phyloP scores from a whole-genome alignment of 2,329 filamentous ascomycete species.

The Pleomassaria siparia region DNA sequence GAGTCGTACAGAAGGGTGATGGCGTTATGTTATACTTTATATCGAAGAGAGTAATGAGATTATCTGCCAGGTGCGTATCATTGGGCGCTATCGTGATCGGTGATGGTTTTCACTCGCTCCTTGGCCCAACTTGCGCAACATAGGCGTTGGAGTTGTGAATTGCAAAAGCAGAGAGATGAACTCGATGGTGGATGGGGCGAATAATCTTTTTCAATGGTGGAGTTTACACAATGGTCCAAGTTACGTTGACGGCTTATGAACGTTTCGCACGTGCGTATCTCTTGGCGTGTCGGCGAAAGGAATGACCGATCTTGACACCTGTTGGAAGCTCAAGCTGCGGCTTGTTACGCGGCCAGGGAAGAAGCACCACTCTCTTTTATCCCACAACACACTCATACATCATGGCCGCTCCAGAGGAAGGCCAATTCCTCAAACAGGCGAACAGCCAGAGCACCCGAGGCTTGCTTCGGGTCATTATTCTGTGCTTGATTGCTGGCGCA shows the following conservation, averaged over 20 bases:
- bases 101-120: too few species aligned
- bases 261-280: slow-evolving; percentile 1
- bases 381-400: slow-evolving; percentile 23
- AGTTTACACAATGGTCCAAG: neutral
- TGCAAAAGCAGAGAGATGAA: too few species aligned
- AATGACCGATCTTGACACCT: slow-evolving; percentile 28
- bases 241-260: neutral
- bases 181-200: too few species aligned
- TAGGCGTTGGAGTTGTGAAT: too few species aligned
- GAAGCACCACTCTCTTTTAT: slow-evolving; percentile 29
- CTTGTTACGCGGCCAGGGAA: slow-evolving; percentile 37
- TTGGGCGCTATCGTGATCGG: neutral
- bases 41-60: neutral
- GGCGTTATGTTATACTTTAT: neutral
- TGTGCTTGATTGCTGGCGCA: slow-evolving; percentile 85
- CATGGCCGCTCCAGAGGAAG: slow-evolving; percentile 44
- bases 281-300: slow-evolving; percentile 16
- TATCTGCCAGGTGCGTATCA: neutral
- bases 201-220: too few species aligned
- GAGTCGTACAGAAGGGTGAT: neutral
- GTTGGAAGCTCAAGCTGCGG: slow-evolving; percentile 27
- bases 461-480: slow-evolving; percentile 84
- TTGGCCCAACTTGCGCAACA: too few species aligned
- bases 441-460: slow-evolving; percentile 80
- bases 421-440: slow-evolving; percentile 70